Conservation (phyloP, 495 filamentous ascomycete species). For the Penicillium odoratum region DNA sequence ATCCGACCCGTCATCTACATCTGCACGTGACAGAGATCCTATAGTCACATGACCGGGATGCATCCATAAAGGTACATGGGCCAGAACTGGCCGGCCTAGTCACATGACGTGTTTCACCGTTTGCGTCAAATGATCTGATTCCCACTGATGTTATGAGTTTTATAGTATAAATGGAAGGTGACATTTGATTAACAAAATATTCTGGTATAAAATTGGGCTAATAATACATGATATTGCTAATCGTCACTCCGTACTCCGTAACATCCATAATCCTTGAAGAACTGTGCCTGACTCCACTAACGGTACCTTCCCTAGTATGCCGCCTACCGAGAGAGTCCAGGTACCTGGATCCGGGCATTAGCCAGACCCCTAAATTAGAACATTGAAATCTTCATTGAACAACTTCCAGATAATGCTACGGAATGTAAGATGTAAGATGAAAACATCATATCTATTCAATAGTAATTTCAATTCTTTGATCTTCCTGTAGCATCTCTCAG, state of each 20-base stretch:
- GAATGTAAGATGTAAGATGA: conserved; percentile 3
- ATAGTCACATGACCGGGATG: not conserved
- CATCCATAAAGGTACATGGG: not conserved
- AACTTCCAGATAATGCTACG: not conserved
- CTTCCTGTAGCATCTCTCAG: not conserved
- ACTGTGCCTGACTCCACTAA: not conserved
- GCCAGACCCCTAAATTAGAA: conserved; percentile 6
- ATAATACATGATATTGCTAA: no score
- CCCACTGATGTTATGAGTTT: not conserved
- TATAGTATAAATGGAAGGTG: not conserved
- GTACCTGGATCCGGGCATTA: conserved; percentile 7
- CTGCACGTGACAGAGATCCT: conserved; percentile 12
- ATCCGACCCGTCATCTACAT: conserved; percentile 5
- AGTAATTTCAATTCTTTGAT: not conserved
- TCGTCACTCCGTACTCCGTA: no score
- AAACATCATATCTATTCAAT: conserved; percentile 1
- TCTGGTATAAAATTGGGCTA: no score
- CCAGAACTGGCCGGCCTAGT: not conserved
- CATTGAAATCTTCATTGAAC: not conserved
- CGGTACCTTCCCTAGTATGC: not conserved
- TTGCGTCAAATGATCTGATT: not conserved
- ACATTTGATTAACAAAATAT: no score
- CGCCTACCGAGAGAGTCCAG: not conserved
- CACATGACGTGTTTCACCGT: not conserved
- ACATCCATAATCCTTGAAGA: not conserved